Conservation (phyloP, 208 protist genomes). For the Trypanosoma grayi region DNA sequence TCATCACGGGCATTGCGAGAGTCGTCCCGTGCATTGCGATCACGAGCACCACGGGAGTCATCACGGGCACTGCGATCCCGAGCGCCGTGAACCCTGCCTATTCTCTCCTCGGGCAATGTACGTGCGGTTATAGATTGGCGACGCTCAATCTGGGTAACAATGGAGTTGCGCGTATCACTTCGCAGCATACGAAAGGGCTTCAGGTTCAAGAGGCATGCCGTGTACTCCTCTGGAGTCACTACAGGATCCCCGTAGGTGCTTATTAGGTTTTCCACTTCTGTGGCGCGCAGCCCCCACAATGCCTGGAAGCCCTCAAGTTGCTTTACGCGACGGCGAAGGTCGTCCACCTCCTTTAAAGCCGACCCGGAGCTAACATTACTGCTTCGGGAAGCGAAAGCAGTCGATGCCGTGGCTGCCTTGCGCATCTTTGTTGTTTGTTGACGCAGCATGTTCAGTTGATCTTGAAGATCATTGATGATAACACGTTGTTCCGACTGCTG, state of each 20-base stretch:
- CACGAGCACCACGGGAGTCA: background rate
- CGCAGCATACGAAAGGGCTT: slow-evolving; percentile 62
- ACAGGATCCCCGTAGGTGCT: slow-evolving; percentile 71
- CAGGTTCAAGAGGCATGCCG: slow-evolving; percentile 67
- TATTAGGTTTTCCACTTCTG: slow-evolving; percentile 65
- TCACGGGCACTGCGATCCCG: slow-evolving; percentile 8
- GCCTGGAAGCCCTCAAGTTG: slow-evolving; percentile 64
- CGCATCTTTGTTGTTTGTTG: slow-evolving; percentile 32
- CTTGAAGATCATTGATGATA: slow-evolving; percentile 77
- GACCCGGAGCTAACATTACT: background rate
- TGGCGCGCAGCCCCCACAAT: slow-evolving; percentile 64
- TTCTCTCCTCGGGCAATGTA: background rate
- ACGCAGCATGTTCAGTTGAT: slow-evolving; percentile 67
- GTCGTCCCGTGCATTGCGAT: slow-evolving; percentile 1
- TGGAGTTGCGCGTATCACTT: slow-evolving; percentile 45
- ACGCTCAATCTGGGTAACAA: slow-evolving; percentile 13
- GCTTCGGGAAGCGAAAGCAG: background rate
- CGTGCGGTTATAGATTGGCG: background rate
- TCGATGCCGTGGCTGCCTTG: background rate
- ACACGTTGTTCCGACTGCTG: slow-evolving; percentile 71
- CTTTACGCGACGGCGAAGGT: slow-evolving; percentile 47
- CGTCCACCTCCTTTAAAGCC: slow-evolving; percentile 12
- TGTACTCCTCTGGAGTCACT: slow-evolving; percentile 78
- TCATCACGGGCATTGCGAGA: background rate
- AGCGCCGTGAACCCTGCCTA: background rate